A percentile compares a stretch with the other conserved stretches of the same genome.
phyloP scores from a whole-genome alignment of 352 stramenopile species.

The Aphanomyces invadans region DNA sequence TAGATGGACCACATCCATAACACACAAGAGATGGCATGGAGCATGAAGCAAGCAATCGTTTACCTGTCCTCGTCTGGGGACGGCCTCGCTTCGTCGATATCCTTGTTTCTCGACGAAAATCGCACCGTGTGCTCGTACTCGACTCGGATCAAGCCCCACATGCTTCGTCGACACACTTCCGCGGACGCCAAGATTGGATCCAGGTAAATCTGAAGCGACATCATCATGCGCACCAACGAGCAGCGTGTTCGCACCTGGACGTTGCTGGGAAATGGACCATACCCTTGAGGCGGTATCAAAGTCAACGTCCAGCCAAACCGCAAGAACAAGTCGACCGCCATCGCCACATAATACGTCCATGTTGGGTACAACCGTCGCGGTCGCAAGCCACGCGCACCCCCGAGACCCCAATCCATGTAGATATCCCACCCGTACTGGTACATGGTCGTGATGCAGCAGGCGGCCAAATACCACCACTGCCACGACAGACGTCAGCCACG shows the following conservation, averaged over 20 bases:
- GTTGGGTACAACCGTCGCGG: slow-evolving; percentile 71
- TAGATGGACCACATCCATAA: background rate
- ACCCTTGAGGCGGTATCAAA: slow-evolving; percentile 57
- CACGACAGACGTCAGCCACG: background rate
- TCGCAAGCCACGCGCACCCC: slow-evolving; percentile 57
- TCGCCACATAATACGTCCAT: slow-evolving; percentile 74
- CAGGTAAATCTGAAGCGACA: slow-evolving; percentile 63
- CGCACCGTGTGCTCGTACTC: slow-evolving; percentile 63
- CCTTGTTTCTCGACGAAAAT: background rate
- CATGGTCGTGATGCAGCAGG: slow-evolving; percentile 39
- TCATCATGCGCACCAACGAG: too few relatives aligned
- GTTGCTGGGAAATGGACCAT: slow-evolving; percentile 35
- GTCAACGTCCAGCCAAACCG: slow-evolving; percentile 78
- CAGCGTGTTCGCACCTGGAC: slow-evolving; percentile 11
- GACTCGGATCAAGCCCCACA: slow-evolving; percentile 80
- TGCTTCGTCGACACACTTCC: slow-evolving; percentile 79
- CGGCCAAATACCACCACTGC: slow-evolving; percentile 18
- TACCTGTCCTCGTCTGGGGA: background rate
- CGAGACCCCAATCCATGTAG: slow-evolving; percentile 83
- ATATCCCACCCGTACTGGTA: slow-evolving; percentile 82
- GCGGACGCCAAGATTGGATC: slow-evolving; percentile 80
- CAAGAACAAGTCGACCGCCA: slow-evolving; percentile 67
- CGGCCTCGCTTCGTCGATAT: background rate
- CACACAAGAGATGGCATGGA: background rate
- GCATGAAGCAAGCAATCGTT: too few relatives aligned